Base-by-base conservation (phyloP, 129 eudicot species). In the Smallanthus sonchifolius region DNA sequence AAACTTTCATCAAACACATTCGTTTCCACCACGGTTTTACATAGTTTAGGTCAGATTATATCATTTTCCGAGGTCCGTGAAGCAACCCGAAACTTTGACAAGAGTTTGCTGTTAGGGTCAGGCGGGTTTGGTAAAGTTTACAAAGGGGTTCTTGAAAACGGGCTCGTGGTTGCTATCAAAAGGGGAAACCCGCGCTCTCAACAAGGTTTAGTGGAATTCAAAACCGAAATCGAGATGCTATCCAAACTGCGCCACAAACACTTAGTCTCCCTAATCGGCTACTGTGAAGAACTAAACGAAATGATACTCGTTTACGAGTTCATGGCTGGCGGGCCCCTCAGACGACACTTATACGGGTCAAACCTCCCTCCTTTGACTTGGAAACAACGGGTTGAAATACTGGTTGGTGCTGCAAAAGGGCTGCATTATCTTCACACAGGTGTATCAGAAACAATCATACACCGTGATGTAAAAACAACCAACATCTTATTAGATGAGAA, bases 371-470 rank as follows among this genome's bases (percentile, higher is more conserved):
- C 84, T 1, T 77, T 85, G 77, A 77, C 84, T 44, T 85, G 89
- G 89, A 81, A 75, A 67, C 83, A 75, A 59, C 84, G 89, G 20
- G 72, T 85, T 14, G 89, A 81, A 28, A 78, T 85, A 56, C 73
- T 84, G 52, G 64, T 85, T 43, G 89, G 89, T 32, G 89, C 89
- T 57, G 89, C 89, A 75, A 85, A 82, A 78, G 89, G 89, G 74
- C 19, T 85, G 81, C 89, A 85, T 73, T 81, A 85, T 85, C 89
- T 85, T 66, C 89, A 85, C 39, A 85, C 84, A 0, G 89, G 89
- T 5, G 86, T 83, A 19, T 57, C 86, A 0, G 86, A 82, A 36
- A 74, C 83, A 63, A 57, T 85, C 77, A 85, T 85, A 72, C 89
- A 85, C 70, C 79, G 89, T 2, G 89, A 85, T 66, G 86, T 85